These are phyloP conservation scores for Podospora pseudocomata DNA, from an alignment of 495 filamentous ascomycete species.

Conservation along the genomic window DNA sequence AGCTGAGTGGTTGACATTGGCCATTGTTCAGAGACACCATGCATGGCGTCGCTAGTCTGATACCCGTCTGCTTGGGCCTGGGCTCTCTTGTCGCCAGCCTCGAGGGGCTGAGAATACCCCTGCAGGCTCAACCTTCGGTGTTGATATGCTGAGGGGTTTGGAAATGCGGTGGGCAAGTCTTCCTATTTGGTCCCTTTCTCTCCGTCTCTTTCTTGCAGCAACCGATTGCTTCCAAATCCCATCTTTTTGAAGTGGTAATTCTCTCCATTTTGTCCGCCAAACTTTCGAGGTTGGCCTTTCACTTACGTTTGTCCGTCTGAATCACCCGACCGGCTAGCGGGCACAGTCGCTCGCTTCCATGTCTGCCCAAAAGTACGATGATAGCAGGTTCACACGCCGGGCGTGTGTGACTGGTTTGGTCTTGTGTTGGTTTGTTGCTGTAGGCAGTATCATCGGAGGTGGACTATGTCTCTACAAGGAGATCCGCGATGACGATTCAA, in stretches of 20 bases:
- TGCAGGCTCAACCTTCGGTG: background rate
- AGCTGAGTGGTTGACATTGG: background rate
- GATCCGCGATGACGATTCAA: slow-evolving; percentile 14
- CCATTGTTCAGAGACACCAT: background rate
- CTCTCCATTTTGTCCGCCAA: background rate
- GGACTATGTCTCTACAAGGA: slow-evolving; percentile 20
- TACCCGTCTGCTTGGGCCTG: slow-evolving; percentile 1
- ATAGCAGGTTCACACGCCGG: slow-evolving; percentile 19
- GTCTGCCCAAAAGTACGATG: slow-evolving; percentile 18
- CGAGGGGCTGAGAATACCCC: slow-evolving; percentile 18
- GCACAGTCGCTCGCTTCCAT: slow-evolving; percentile 12
- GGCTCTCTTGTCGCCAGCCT: background rate
- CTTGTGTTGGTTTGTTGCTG: slow-evolving; percentile 23
- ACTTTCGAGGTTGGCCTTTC: background rate
- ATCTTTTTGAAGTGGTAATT: background rate
- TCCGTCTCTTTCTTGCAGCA: background rate
- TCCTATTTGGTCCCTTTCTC: background rate
- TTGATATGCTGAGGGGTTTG: background rate
- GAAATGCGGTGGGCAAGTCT: background rate
- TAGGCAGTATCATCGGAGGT: slow-evolving; percentile 19
- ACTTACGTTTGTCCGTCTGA: background rate
- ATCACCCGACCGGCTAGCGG: background rate
- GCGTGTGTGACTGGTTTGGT: slow-evolving; percentile 24
- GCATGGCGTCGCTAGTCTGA: slow-evolving; percentile 13
- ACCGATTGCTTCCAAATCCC: background rate